Evolutionary conservation across 352 stramenopile species (phyloP).

Genomic region (Globisporangium echinulatum): DNA sequence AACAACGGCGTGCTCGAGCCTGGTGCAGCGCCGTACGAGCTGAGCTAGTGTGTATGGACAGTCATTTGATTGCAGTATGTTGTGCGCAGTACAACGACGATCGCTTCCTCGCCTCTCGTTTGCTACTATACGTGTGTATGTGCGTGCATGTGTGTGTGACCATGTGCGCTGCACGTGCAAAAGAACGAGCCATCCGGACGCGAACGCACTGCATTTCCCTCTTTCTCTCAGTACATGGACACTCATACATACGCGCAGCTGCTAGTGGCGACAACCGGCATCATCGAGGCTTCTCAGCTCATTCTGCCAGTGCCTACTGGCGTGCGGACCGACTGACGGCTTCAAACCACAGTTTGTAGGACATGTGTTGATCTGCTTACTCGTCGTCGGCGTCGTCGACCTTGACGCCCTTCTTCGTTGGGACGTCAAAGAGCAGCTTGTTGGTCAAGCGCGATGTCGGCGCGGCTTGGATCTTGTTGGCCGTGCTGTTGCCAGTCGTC

Average conservation of each 20-base stretch:
- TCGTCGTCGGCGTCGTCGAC: constrained; percentile 4
- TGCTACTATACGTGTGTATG: too few species aligned
- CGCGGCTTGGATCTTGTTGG: constrained; percentile 29
- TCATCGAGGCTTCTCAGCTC: too few species aligned
- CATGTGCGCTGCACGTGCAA: too few species aligned
- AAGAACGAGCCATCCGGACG: too few species aligned
- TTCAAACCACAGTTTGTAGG: too few species aligned
- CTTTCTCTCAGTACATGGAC: neutral
- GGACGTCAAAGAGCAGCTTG: constrained; percentile 26
- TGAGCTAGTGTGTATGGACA: neutral
- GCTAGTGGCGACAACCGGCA: too few species aligned
- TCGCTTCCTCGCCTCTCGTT: too few species aligned
- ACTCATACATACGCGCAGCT: neutral
- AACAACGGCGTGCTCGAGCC: constrained; percentile 24
- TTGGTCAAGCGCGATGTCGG: constrained; percentile 23
- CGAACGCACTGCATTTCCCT: neutral
- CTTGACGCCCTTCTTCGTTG: constrained; percentile 7
- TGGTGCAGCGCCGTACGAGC: neutral
- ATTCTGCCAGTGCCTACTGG: too few species aligned
- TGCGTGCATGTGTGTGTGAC: too few species aligned
- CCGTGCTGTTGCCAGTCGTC: constrained; percentile 1
- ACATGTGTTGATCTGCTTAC: neutral
- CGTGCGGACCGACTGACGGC: too few species aligned
- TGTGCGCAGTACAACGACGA: neutral
- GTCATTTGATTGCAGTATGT: too few species aligned